phyloP scores from a whole-genome alignment of 2,329 filamentous ascomycete species.

The Hirsutella rhossiliensis region DNA sequence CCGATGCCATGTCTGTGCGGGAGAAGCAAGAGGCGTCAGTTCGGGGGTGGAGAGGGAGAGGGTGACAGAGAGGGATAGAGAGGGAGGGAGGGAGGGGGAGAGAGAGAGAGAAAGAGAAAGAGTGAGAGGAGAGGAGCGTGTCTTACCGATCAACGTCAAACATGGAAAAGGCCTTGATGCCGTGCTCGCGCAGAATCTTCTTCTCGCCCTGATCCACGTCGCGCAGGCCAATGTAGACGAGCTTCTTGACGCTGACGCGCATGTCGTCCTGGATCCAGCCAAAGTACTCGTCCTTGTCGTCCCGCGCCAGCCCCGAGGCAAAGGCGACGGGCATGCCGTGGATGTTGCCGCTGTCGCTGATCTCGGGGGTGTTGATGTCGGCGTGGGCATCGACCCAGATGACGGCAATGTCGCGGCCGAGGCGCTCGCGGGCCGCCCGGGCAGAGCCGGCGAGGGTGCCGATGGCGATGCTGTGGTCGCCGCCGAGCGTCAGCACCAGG shows the following conservation, averaged over 20 bases:
- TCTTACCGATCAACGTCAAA: constrained; percentile 86
- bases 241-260: constrained; percentile 59
- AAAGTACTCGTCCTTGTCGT: constrained; percentile 68
- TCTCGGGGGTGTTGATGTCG: constrained; percentile 95
- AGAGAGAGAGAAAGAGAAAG: not conserved
- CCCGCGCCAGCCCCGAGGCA: constrained; percentile 70
- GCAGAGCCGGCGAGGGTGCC: constrained; percentile 83
- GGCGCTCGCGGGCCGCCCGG: constrained; percentile 72
- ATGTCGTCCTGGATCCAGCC: constrained; percentile 76
- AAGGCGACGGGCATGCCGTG: constrained; percentile 98
- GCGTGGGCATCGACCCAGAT: constrained; percentile 99
- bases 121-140: too few relatives aligned
- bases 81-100: not conserved
- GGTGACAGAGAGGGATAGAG: not conserved
- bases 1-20: constrained; percentile 71
- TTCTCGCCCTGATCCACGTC: constrained; percentile 95
- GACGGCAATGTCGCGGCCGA: constrained; percentile 75
- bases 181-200: constrained; percentile 74
- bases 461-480: constrained; percentile 94
- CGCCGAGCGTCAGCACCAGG: constrained; percentile 84
- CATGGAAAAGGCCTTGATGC: constrained; percentile 96
- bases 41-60: not conserved
- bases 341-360: constrained; percentile 80
- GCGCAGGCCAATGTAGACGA: constrained; percentile 92
- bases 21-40: not conserved